Evolutionary conservation across 2,329 filamentous ascomycete genomes (phyloP).

Genomic region (Calonectria henricotiae): DNA sequence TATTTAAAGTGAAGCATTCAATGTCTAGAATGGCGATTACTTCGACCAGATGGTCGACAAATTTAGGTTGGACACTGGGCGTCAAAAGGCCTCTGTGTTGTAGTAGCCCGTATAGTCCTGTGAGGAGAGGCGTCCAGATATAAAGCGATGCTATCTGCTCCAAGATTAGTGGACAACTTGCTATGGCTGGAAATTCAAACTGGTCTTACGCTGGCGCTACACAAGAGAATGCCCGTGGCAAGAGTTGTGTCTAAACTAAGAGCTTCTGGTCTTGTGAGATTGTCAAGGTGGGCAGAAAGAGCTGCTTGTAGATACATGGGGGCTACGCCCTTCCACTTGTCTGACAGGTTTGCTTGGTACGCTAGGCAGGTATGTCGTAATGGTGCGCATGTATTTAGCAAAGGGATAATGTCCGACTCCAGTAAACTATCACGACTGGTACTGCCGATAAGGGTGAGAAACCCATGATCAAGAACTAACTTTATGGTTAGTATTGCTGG

Average conservation of each 20-base stretch:
- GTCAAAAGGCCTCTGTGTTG: conserved; percentile 17
- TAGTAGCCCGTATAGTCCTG: conserved; percentile 16
- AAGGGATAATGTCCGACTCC: conserved; percentile 20
- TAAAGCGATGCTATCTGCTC: conserved; percentile 26
- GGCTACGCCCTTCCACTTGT: background rate
- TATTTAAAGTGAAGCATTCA: conserved; percentile 25
- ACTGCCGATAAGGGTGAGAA: conserved; percentile 27
- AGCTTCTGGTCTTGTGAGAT: conserved; percentile 19
- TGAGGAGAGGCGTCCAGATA: conserved; percentile 32
- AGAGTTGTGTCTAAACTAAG: conserved; percentile 23
- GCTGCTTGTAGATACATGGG: conserved; percentile 27
- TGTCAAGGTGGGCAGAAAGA: conserved; percentile 22
- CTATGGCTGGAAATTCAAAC: background rate
- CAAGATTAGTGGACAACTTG: background rate
- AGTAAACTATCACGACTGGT: background rate
- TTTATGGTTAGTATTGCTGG: background rate
- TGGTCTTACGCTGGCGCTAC: conserved; percentile 29
- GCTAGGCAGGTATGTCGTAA: conserved; percentile 24
- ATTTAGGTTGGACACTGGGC: background rate
- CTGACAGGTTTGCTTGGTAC: conserved; percentile 28
- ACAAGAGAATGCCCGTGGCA: conserved; percentile 26
- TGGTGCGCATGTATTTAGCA: background rate
- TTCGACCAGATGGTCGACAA: conserved; percentile 25
- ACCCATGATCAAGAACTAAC: background rate
- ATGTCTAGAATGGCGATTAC: conserved; percentile 30